Evolutionary conservation across 805 yeast genomes (phyloP).

Genomic region (Metschnikowia continentalis): DNA sequence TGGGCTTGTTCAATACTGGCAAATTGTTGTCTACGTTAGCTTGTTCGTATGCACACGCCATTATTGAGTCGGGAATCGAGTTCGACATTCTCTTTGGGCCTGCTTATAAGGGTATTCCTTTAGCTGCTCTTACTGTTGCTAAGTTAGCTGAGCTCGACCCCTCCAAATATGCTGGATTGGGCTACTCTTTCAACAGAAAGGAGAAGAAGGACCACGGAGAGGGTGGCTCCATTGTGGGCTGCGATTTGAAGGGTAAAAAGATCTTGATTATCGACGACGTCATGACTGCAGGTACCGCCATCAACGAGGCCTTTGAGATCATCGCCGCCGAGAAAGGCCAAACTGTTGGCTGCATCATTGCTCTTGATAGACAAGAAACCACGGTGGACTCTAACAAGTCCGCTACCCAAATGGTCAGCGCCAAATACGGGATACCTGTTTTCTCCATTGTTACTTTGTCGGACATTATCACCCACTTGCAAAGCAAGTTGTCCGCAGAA

Average conservation of each 20-base stretch:
- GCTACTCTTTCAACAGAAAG: constrained; percentile 94
- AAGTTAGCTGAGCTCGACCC: constrained; percentile 89
- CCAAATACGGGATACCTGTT: constrained; percentile 76
- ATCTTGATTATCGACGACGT: constrained; percentile 92
- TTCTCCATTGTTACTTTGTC: constrained; percentile 70
- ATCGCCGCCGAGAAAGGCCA: constrained; percentile 65
- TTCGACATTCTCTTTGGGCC: constrained; percentile 95
- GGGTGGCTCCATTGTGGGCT: constrained; percentile 94
- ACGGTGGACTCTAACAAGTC: constrained; percentile 61
- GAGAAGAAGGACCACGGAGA: constrained; percentile 98
- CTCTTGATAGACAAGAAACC: constrained; percentile 94
- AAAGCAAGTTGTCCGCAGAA: constrained; percentile 51
- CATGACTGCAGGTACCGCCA: constrained; percentile 98
- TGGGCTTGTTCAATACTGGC: constrained; percentile 81
- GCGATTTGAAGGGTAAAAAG: constrained; percentile 62
- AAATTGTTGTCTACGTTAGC: constrained; percentile 75
- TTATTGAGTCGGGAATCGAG: constrained; percentile 73
- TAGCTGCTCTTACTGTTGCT: constrained; percentile 89
- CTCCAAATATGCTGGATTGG: constrained; percentile 65
- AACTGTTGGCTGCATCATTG: constrained; percentile 82
- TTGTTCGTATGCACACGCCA: constrained; percentile 83
- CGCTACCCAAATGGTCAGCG: constrained; percentile 77
- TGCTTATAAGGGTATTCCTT: constrained; percentile 95
- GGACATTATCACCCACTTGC: constrained; percentile 66
- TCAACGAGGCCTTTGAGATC: constrained; percentile 85